A percentile compares a stretch with the other conserved stretches of the same genome.
These are phyloP conservation scores for Modicella reniformis DNA, from an alignment of 371 early-diverging fungal genomes.

Conservation along the genomic window DNA sequence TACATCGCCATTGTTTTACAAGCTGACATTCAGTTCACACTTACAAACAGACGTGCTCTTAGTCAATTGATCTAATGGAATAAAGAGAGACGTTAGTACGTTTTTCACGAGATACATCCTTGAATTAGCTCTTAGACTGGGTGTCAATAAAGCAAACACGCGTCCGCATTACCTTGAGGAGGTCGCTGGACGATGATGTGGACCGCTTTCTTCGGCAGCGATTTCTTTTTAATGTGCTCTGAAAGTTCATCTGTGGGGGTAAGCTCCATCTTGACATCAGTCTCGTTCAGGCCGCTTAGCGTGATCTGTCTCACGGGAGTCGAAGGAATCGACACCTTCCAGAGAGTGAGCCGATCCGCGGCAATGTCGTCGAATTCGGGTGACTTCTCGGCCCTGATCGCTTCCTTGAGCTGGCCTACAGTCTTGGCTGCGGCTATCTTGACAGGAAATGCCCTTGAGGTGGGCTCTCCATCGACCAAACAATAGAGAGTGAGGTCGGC, in stretches of 20 bases:
- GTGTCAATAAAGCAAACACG: neutral
- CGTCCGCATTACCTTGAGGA: constrained; percentile 22
- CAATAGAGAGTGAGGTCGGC: neutral
- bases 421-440: neutral
- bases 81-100: no score
- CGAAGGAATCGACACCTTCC: neutral
- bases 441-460: neutral
- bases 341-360: neutral
- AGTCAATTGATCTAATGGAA: no score
- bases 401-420: neutral
- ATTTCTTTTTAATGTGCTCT: no score
- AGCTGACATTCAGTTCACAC: no score
- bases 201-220: no score
- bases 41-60: no score
- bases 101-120: no score
- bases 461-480: neutral
- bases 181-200: constrained; percentile 36
- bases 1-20: no score
- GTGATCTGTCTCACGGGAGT: no score
- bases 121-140: neutral
- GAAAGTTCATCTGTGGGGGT: no score
- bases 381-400: neutral
- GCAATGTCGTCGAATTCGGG: neutral
- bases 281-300: no score
- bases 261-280: no score